phyloP scores from a whole-genome alignment of 257 asterid species.

The Penstemon barbatus region DNA sequence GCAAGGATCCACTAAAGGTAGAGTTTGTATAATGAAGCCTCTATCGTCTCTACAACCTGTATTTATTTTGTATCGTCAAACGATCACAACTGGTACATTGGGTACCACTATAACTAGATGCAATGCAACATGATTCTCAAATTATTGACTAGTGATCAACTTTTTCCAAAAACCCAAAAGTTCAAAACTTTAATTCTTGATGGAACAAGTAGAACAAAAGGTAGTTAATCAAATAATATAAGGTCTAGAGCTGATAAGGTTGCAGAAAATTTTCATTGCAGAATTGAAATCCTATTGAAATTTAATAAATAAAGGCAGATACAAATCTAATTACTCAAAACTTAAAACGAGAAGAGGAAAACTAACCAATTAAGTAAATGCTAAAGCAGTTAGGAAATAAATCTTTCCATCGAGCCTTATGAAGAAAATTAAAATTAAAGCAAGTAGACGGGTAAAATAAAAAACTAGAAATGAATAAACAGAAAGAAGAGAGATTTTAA shows the following conservation, averaged over 20 bases:
- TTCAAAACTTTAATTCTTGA: too few relatives aligned
- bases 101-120: background rate
- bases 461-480: background rate
- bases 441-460: background rate
- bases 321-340: conserved; percentile 19
- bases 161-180: too few relatives aligned
- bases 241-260: background rate
- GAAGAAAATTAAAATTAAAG: background rate
- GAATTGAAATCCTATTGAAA: background rate
- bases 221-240: too few relatives aligned
- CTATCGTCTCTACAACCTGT: conserved; percentile 53
- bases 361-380: background rate
- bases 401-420: background rate
- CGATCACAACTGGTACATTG: conserved; percentile 4
- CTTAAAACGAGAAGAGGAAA: background rate
- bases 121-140: background rate
- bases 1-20: conserved; percentile 35
- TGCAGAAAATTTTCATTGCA: background rate
- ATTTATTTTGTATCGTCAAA: conserved; percentile 14
- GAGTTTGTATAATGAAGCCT: conserved; percentile 37
- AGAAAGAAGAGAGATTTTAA: conserved; percentile 6
- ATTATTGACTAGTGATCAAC: background rate
- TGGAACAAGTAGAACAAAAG: too few relatives aligned
- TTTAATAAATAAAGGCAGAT: background rate
- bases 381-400: background rate